Conservation (phyloP, 345 rosid genomes). For the Gossypium bickii region DNA sequence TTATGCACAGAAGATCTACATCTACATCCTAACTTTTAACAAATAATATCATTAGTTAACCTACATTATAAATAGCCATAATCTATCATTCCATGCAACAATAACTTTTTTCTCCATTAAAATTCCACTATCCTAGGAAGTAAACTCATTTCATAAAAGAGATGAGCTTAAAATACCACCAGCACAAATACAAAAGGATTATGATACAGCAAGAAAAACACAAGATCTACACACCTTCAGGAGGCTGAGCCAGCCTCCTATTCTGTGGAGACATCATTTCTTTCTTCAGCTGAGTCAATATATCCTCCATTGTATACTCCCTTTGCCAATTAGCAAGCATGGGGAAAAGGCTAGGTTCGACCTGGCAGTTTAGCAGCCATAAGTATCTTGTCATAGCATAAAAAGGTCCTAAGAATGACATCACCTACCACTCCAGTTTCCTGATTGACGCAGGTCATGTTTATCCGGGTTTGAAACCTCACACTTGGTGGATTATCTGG, state of each 20-base stretch:
- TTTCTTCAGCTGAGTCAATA: conserved; percentile 2
- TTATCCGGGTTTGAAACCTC: conserved; percentile 7
- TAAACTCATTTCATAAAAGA: background rate
- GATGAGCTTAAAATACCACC: background rate
- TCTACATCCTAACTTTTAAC: background rate
- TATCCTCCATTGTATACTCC: background rate
- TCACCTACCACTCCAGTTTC: conserved; percentile 7
- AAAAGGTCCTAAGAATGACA: background rate
- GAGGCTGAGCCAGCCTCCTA: conserved; percentile 6
- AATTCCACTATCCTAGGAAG: background rate
- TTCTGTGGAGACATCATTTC: conserved; percentile 7
- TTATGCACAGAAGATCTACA: background rate
- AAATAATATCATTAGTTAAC: too few species aligned
- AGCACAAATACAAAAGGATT: background rate
- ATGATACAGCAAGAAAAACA: background rate
- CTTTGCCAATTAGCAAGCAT: conserved; percentile 7
- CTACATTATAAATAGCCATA: background rate
- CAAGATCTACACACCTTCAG: background rate
- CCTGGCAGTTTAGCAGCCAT: conserved; percentile 1
- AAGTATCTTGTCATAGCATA: background rate
- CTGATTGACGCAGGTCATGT: conserved; percentile 4
- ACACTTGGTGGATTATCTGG: conserved; percentile 2
- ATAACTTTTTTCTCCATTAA: background rate
- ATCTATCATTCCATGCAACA: background rate
- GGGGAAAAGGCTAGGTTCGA: background rate